A percentile compares a stretch with the other conserved stretches of the same genome.
Evolutionary conservation across 192 early-diverging fungal genomes (phyloP).

Genomic region (Mortierella antarctica): DNA sequence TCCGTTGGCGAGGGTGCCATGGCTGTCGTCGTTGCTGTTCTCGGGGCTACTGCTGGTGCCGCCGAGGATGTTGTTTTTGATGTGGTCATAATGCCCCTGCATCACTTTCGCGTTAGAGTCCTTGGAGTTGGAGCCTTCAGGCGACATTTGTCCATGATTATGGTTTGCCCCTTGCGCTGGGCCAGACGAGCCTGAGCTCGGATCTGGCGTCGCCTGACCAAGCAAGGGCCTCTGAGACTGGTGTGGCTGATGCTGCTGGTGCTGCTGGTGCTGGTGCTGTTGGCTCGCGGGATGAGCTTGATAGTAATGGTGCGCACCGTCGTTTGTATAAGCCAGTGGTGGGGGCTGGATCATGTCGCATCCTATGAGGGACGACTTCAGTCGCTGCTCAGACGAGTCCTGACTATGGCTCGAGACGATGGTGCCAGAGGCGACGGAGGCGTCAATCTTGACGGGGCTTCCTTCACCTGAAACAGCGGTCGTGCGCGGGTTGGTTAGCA

Average conservation of each 20-base stretch:
- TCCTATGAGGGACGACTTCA: constrained; percentile 27
- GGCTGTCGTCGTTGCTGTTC: constrained; percentile 13
- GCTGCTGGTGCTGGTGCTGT: not conserved
- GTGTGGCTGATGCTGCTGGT: constrained; percentile 1
- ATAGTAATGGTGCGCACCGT: constrained; percentile 22
- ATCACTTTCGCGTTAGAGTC: constrained; percentile 1
- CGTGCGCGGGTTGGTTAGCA: constrained; percentile 2
- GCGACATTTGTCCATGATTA: not conserved
- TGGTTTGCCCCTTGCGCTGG: not conserved
- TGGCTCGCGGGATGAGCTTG: not conserved
- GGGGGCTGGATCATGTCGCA: constrained; percentile 34
- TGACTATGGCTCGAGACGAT: constrained; percentile 25
- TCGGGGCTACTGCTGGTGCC: not conserved
- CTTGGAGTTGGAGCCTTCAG: not conserved
- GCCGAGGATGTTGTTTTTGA: constrained; percentile 35
- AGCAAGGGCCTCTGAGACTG: not conserved
- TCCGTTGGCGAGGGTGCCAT: constrained; percentile 11
- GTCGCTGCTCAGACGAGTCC: constrained; percentile 32
- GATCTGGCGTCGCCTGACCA: constrained; percentile 4
- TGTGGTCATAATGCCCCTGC: constrained; percentile 38
- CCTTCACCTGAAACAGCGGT: constrained; percentile 6
- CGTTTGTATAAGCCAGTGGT: constrained; percentile 29
- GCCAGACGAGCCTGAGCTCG: constrained; percentile 6
- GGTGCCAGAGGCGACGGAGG: constrained; percentile 33
- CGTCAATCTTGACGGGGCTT: constrained; percentile 28